A percentile compares a stretch with the other conserved stretches of the same genome.
Evolutionary conservation across 2,329 filamentous ascomycete species (phyloP).

Genomic region (Aspergillus fumigatiaffinis): DNA sequence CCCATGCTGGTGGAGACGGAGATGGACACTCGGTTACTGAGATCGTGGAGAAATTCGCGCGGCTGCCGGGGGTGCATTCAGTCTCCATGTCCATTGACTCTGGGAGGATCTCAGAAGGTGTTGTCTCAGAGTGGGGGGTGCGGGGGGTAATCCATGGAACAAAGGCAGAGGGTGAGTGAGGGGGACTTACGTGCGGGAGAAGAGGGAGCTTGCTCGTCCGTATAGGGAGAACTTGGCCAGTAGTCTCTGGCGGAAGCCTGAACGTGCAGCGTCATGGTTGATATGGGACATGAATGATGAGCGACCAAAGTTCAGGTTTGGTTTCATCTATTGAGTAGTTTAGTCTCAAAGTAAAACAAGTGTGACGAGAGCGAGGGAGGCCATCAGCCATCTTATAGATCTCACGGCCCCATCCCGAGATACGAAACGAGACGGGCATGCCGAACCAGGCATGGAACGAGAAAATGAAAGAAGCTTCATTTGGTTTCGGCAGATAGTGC

Average conservation of each 20-base stretch:
- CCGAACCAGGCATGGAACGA: neutral
- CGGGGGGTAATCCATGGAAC: neutral
- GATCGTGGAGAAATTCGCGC: conserved; percentile 8
- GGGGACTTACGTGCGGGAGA: conserved; percentile 26
- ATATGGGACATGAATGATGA: conserved; percentile 16
- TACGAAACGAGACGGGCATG: neutral
- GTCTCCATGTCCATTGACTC: conserved; percentile 25
- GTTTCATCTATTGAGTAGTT: too few relatives aligned
- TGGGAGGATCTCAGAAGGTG: conserved; percentile 44
- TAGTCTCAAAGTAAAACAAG: neutral
- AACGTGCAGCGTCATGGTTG: conserved; percentile 27
- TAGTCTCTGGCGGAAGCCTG: conserved; percentile 27
- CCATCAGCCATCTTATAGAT: neutral
- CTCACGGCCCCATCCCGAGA: neutral
- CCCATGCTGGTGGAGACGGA: conserved; percentile 1
- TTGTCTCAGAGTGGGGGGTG: conserved; percentile 32
- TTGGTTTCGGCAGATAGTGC: neutral
- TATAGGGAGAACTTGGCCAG: conserved; percentile 27
- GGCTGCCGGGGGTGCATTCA: conserved; percentile 26
- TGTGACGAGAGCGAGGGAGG: too few relatives aligned
- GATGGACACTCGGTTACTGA: conserved; percentile 5
- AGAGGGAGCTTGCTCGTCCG: conserved; percentile 25
- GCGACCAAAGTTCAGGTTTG: too few relatives aligned
- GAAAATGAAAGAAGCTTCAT: neutral
- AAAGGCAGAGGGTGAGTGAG: neutral